These are phyloP conservation scores for Fusarium globosum DNA, from an alignment of 2,329 filamentous ascomycete species.

Conservation along the genomic window DNA sequence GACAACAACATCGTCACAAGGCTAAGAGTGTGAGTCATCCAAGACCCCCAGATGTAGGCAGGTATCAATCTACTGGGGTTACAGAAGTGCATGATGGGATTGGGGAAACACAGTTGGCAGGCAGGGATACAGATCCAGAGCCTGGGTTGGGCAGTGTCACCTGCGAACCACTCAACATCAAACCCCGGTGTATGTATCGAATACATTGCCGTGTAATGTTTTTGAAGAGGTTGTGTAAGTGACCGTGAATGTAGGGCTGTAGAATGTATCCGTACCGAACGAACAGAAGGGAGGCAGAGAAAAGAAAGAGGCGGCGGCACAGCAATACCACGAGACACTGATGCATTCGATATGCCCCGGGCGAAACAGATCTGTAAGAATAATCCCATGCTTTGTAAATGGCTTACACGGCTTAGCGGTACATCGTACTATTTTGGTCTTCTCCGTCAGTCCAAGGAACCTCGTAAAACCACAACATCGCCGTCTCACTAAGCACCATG, in stretches of 20 bases:
- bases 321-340: constrained; percentile 13
- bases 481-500: constrained; percentile 1
- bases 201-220: background rate
- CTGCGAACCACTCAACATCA: constrained; percentile 33
- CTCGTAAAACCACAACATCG: constrained; percentile 15
- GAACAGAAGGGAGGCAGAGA: constrained; percentile 3
- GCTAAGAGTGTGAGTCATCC: constrained; percentile 40
- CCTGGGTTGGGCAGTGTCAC: constrained; percentile 11
- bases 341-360: constrained; percentile 13
- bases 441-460: background rate
- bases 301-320: constrained; percentile 26
- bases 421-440: constrained; percentile 34
- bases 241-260: constrained; percentile 32
- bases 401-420: constrained; percentile 14
- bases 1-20: constrained; percentile 26
- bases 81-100: background rate
- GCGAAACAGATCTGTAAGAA: constrained; percentile 3
- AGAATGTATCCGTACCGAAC: background rate
- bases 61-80: background rate
- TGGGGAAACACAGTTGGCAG: constrained; percentile 29
- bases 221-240: background rate
- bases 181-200: constrained; percentile 9
- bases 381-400: background rate
- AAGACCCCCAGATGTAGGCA: constrained; percentile 25
- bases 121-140: constrained; percentile 42